These are phyloP conservation scores for Fusarium sp. DNA, from an alignment of 2,329 filamentous ascomycete species.

Conservation along the genomic window DNA sequence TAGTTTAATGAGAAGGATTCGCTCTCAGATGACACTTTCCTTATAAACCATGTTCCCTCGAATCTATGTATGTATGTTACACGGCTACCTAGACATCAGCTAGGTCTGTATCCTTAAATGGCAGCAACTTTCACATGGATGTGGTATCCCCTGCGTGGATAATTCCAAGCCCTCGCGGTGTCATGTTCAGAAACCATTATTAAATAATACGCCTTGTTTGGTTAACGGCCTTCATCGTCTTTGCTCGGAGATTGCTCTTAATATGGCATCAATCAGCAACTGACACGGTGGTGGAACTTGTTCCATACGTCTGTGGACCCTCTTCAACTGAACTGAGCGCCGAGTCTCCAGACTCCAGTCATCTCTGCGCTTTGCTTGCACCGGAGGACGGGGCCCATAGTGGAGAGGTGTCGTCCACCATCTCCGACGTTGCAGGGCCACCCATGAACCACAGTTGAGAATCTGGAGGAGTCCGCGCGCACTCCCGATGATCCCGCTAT, in stretches of 20 bases:
- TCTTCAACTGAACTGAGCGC: conserved; percentile 29
- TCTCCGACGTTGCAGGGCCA: conserved; percentile 41
- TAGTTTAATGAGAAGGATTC: conserved; percentile 16
- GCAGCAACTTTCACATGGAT: conserved; percentile 1
- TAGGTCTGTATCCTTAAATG: background rate
- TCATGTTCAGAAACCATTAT: conserved; percentile 12
- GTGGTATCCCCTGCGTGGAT: background rate
- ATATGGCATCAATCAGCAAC: conserved; percentile 43
- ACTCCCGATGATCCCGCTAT: conserved; percentile 39
- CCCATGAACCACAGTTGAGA: conserved; percentile 33
- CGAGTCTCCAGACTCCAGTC: conserved; percentile 27
- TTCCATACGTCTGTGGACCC: conserved; percentile 28
- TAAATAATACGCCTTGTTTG: conserved; percentile 5
- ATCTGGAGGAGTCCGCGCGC: conserved; percentile 42
- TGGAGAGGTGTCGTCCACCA: conserved; percentile 42
- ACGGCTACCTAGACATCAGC: background rate
- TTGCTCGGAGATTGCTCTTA: conserved; percentile 38
- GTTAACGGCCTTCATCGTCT: conserved; percentile 14
- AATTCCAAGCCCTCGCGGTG: background rate
- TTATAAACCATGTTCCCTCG: background rate
- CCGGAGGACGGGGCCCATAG: conserved; percentile 39
- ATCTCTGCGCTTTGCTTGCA: conserved; percentile 18
- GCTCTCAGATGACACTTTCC: conserved; percentile 9
- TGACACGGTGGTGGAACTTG: conserved; percentile 23
- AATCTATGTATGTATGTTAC: no score